Percentiles rank a stretch among this genome's conserved stretches.
phyloP scores from a whole-genome alignment of 352 stramenopile species.

The Globisporangium viniferum region DNA sequence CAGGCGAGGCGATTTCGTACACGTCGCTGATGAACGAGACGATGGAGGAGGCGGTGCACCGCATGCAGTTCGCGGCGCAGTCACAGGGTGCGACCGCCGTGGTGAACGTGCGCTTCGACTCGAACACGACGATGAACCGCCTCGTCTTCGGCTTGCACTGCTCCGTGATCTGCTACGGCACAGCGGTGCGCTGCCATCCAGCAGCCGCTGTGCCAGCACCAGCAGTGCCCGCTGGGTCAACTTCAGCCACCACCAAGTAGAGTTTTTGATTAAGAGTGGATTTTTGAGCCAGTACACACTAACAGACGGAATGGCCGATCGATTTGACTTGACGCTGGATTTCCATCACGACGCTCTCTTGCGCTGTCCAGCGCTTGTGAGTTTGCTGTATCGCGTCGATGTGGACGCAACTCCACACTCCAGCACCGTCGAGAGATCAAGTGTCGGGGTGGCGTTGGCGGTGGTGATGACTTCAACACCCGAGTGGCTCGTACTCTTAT shows the following conservation, averaged over 20 bases:
- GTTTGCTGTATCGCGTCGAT: background rate
- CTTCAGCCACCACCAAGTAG: background rate
- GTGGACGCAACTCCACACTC: background rate
- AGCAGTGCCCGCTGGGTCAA: background rate
- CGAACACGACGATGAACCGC: slow-evolving; percentile 84
- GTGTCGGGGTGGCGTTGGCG: background rate
- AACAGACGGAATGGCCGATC: background rate
- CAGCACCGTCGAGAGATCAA: background rate
- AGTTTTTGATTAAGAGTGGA: background rate
- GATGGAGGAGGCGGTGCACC: slow-evolving; percentile 71
- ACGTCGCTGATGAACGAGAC: slow-evolving; percentile 84
- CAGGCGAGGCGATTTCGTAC: slow-evolving; percentile 70
- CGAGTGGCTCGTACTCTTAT: background rate
- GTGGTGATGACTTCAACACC: background rate
- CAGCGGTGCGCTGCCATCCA: slow-evolving; percentile 60
- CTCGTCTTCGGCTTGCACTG: slow-evolving; percentile 83
- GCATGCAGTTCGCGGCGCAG: slow-evolving; percentile 70
- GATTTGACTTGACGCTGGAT: background rate
- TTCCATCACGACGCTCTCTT: background rate
- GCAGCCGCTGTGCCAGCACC: slow-evolving; percentile 18
- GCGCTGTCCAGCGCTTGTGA: background rate
- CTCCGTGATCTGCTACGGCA: slow-evolving; percentile 78
- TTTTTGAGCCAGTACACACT: background rate
- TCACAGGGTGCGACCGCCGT: slow-evolving; percentile 72
- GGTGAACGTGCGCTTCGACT: slow-evolving; percentile 80